Percentiles rank a stretch among this genome's conserved stretches.
Evolutionary conservation across 2,329 filamentous ascomycete genomes (phyloP).

Genomic region (Talaromyces albobiverticillius): DNA sequence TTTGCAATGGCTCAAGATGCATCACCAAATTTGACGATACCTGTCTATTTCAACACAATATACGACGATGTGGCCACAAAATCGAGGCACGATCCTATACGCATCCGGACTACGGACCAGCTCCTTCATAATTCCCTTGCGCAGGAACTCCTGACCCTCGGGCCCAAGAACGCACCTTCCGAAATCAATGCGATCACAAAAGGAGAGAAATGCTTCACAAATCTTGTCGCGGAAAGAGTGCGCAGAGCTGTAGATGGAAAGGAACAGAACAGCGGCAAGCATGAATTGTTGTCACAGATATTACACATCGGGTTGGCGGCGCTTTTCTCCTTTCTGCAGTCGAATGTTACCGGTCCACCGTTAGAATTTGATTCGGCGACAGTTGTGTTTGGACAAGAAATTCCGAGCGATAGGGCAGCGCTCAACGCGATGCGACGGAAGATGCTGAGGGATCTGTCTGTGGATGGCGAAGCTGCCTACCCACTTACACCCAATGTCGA

Average conservation of each 20-base stretch:
- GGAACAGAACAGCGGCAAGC: slow-evolving; percentile 23
- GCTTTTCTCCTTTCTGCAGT: slow-evolving; percentile 77
- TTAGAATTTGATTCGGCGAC: slow-evolving; percentile 57
- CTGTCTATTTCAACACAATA: slow-evolving; percentile 23
- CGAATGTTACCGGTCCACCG: slow-evolving; percentile 83
- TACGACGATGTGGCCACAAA: slow-evolving; percentile 28
- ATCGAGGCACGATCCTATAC: slow-evolving; percentile 33
- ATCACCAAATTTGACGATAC: not conserved
- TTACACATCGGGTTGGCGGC: slow-evolving; percentile 64
- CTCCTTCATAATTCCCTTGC: slow-evolving; percentile 36
- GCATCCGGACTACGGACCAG: slow-evolving; percentile 30
- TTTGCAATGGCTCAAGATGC: slow-evolving; percentile 2
- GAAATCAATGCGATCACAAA: slow-evolving; percentile 20
- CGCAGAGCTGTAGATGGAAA: slow-evolving; percentile 20
- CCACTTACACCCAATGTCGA: slow-evolving; percentile 79
- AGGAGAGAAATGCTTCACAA: slow-evolving; percentile 36
- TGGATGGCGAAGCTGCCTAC: slow-evolving; percentile 86
- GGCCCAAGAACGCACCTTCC: slow-evolving; percentile 25
- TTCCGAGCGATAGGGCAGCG: slow-evolving; percentile 34
- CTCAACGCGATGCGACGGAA: slow-evolving; percentile 50
- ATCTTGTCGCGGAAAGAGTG: slow-evolving; percentile 34
- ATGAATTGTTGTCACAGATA: slow-evolving; percentile 32
- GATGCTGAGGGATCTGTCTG: slow-evolving; percentile 67
- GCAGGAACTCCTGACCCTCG: slow-evolving; percentile 34
- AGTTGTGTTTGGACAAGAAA: slow-evolving; percentile 39